Percentiles rank a stretch among this genome's conserved stretches.
phyloP scores from a whole-genome alignment of 495 filamentous ascomycete genomes.

The Darksidea phi region DNA sequence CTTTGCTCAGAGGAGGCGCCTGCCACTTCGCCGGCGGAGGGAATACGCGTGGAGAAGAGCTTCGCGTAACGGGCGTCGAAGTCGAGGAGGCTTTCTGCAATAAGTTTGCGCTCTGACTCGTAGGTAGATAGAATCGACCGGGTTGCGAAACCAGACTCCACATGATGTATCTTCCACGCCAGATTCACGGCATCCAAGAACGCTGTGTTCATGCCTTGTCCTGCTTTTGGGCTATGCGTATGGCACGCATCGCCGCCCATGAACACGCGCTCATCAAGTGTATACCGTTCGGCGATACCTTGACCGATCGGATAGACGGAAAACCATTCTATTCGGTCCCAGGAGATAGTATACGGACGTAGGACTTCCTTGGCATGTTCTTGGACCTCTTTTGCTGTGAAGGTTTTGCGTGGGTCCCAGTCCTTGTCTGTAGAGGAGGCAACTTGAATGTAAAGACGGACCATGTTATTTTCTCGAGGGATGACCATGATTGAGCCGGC shows the following conservation, averaged over 20 bases:
- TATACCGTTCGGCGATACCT: slow-evolving; percentile 66
- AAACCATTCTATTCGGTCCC: slow-evolving; percentile 60
- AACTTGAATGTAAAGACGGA: slow-evolving; percentile 49
- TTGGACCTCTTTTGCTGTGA: slow-evolving; percentile 60
- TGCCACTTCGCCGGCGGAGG: slow-evolving; percentile 55
- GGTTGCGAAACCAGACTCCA: slow-evolving; percentile 54
- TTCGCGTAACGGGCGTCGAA: slow-evolving; percentile 58
- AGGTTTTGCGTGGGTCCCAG: slow-evolving; percentile 52
- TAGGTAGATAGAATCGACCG: slow-evolving; percentile 66
- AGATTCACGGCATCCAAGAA: slow-evolving; percentile 62
- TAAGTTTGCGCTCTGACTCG: slow-evolving; percentile 62
- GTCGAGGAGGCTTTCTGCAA: slow-evolving; percentile 71
- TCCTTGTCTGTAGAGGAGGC: slow-evolving; percentile 60
- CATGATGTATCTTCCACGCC: slow-evolving; percentile 69
- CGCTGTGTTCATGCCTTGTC: slow-evolving; percentile 73
- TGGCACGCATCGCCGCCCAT: slow-evolving; percentile 64
- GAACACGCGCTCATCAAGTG: slow-evolving; percentile 60
- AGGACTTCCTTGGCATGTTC: slow-evolving; percentile 60
- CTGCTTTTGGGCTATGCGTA: slow-evolving; percentile 69
- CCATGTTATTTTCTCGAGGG: slow-evolving; percentile 48
- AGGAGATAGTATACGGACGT: slow-evolving; percentile 57
- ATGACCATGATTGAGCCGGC: slow-evolving; percentile 51
- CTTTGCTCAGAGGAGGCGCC: slow-evolving; percentile 18
- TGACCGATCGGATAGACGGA: slow-evolving; percentile 67
- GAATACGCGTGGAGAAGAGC: slow-evolving; percentile 53